A percentile compares a stretch with the other conserved stretches of the same genome.
These are phyloP conservation scores for Ambrosia artemisiifolia DNA, from an alignment of 129 eudicot species.

Conservation along the genomic window DNA sequence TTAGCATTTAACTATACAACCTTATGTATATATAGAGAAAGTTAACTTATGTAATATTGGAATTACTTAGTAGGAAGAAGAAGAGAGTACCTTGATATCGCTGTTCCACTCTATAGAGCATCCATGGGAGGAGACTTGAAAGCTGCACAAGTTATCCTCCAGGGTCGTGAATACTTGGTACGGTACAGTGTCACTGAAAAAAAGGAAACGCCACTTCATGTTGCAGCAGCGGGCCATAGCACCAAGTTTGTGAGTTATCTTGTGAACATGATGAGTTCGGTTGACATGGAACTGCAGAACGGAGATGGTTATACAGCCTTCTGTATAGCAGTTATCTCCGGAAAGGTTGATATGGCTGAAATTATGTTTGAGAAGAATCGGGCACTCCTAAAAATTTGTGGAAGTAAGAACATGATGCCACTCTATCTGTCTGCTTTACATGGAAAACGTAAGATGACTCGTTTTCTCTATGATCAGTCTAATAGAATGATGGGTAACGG, in stretches of 20 bases:
- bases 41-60: neutral
- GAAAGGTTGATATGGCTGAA: neutral
- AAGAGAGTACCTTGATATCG: neutral
- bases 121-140: conserved; percentile 33
- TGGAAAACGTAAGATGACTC: neutral
- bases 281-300: neutral
- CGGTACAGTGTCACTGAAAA: conserved; percentile 29
- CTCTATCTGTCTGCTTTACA: neutral
- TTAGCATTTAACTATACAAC: neutral
- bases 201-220: conserved; percentile 38
- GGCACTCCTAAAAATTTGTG: neutral
- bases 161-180: neutral
- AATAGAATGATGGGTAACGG: neutral
- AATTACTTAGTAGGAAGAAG: neutral
- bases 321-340: neutral
- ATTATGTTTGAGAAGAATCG: neutral
- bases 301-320: neutral
- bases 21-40: neutral
- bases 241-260: conserved; percentile 27
- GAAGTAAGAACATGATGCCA: neutral
- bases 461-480: neutral
- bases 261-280: conserved; percentile 4
- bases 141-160: neutral
- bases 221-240: conserved; percentile 34
- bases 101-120: conserved; percentile 27